phyloP scores from a whole-genome alignment of 1,139 yeast species.

The Hansenula lynferdii region DNA sequence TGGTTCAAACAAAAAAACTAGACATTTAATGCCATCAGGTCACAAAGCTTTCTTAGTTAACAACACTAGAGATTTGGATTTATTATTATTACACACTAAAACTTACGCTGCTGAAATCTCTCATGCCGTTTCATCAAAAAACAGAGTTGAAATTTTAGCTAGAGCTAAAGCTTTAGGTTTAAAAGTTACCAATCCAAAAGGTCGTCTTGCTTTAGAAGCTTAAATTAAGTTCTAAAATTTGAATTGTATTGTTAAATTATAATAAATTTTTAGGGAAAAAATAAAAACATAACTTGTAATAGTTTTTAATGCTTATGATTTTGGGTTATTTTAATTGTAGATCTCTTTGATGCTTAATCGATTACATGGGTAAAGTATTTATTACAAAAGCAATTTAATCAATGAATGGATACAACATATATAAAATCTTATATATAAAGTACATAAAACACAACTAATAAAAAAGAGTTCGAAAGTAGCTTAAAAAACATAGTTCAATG shows the following conservation, averaged over 20 bases:
- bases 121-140: slow-evolving; percentile 96
- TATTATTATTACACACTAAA: slow-evolving; percentile 95
- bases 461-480: neutral
- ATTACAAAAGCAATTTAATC: neutral
- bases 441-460: neutral
- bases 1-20: slow-evolving; percentile 99
- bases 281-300: too few relatives aligned
- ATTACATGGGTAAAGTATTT: too few relatives aligned
- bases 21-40: slow-evolving; percentile 94
- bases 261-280: too few relatives aligned
- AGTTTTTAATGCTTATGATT: slow-evolving; percentile 16
- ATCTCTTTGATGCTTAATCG: too few relatives aligned
- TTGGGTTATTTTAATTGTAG: too few relatives aligned
- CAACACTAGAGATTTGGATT: slow-evolving; percentile 92
- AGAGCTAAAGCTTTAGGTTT: slow-evolving; percentile 98
- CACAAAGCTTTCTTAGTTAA: slow-evolving; percentile 95
- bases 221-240: slow-evolving; percentile 38
- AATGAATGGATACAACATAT: neutral
- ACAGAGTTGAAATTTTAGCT: slow-evolving; percentile 95
- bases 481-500: neutral
- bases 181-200: slow-evolving; percentile 99
- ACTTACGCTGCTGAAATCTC: slow-evolving; percentile 99
- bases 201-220: slow-evolving; percentile 98
- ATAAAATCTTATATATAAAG: neutral
- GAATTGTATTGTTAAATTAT: too few relatives aligned